Evolutionary conservation across 2,329 filamentous ascomycete genomes (phyloP), one percentile per base, ranked within the genome.

Genomic region (Hypoxylon sp.): DNA sequence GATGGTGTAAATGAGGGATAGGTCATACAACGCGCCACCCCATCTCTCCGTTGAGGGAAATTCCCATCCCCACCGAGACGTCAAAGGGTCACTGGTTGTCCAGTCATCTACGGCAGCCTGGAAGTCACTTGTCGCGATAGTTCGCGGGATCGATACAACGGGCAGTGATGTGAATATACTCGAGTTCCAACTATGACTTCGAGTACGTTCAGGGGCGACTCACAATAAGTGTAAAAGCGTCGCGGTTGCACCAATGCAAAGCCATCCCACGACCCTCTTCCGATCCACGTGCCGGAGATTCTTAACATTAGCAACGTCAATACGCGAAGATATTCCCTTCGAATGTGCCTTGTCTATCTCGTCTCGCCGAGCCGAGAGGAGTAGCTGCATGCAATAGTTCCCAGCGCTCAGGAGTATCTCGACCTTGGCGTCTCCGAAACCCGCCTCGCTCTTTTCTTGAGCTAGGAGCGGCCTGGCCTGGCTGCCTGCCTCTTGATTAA

Each of bases 301-400:
- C 22, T 37, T 54, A 15, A 60, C 19, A 19, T 32, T 54, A 11
- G 57, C 49, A 13, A 60, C 43, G 24, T 49, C 57, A 39, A 60
- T 60, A 20, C 46, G 28, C 43, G 55, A 39, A 1, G 28, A 60
- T 7, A 19, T 15, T 15, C 49, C 49, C 24, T 47, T 24, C 3
- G 39, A 19, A 39, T 54, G 41, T 11, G 50, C 57, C 26, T 39
- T 39, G 39, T 60, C 57, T 11, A 60, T 54, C 28, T 60, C 57
- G n/a, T 24, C n/a, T 39, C 57, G 57, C 1, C 34, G 15, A 4
- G 57, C 49, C n/a, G 57, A 26, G 19, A 41, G 30, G n/a, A 60
- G 49, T 10, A 60, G 28, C 41, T 60, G 57, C 57, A 60, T 60
- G 50, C 49, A 60, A 32, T 54, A 60, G 39, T 54, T 60, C 15